A percentile compares a stretch with the other conserved stretches of the same genome.
Conservation (phyloP, 2,329 filamentous ascomycete species). For the Chaetomium globosum region DNA sequence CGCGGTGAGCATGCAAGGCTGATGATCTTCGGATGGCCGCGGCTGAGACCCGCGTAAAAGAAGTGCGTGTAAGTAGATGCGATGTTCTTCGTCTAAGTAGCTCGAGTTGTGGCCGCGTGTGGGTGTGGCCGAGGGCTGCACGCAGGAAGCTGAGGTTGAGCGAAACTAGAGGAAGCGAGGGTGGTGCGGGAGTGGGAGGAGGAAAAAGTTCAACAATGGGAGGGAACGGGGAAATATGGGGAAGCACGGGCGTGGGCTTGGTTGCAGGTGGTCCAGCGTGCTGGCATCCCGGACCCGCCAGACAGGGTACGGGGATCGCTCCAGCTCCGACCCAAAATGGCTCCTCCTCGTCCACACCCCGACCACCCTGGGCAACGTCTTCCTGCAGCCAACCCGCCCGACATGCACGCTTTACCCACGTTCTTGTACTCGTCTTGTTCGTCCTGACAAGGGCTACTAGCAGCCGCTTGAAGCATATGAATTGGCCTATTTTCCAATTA, state of each 20-base stretch:
- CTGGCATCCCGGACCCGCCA: constrained; percentile 36
- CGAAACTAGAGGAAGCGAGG: constrained; percentile 13
- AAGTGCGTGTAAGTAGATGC: constrained; percentile 15
- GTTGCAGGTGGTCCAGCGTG: constrained; percentile 25
- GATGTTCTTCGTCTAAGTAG: constrained; percentile 17
- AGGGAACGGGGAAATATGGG: constrained; percentile 39
- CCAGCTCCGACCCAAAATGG: constrained; percentile 37
- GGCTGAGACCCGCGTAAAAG: constrained; percentile 20
- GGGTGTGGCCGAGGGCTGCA: constrained; percentile 19
- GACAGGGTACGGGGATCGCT: constrained; percentile 34
- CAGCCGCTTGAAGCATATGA: constrained; percentile 41
- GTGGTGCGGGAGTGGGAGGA: constrained; percentile 33
- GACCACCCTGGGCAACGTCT: constrained; percentile 42
- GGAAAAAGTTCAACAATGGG: constrained; percentile 42
- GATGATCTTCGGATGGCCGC: constrained; percentile 13
- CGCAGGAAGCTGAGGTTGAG: constrained; percentile 22
- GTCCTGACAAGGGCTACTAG: constrained; percentile 46
- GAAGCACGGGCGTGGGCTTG: constrained; percentile 34
- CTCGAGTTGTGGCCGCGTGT: constrained; percentile 2
- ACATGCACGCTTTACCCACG: constrained; percentile 48
- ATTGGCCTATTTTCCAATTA: constrained; percentile 32
- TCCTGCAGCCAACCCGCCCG: constrained; percentile 40
- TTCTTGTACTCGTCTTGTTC: constrained; percentile 70
- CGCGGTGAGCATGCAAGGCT: constrained; percentile 31
- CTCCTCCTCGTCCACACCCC: constrained; percentile 39